Conservation (phyloP, 1,284 basidiomycete genomes). For the Cutaneotrichosporon daszewskae region DNA sequence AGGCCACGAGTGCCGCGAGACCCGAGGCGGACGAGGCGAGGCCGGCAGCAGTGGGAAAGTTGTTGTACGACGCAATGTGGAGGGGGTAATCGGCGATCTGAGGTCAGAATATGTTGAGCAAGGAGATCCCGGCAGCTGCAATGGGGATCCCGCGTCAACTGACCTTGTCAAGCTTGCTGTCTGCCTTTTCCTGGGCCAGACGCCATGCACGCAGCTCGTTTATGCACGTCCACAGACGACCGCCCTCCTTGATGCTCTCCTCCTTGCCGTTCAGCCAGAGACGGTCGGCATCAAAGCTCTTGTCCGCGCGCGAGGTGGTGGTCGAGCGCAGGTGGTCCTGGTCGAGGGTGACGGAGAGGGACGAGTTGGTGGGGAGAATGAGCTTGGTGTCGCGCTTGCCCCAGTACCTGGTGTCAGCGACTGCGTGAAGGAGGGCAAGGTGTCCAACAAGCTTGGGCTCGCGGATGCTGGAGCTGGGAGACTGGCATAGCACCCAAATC, state of each 20-base stretch:
- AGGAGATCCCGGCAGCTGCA: background rate
- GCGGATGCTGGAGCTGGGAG: no score
- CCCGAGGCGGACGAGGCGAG: conserved; percentile 96
- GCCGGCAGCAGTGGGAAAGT: conserved; percentile 98
- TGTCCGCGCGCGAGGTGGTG: conserved; percentile 82
- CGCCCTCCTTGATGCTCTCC: conserved; percentile 76
- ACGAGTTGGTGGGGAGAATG: conserved; percentile 96
- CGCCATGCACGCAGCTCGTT: conserved; percentile 77
- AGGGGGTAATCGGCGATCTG: conserved; percentile 69
- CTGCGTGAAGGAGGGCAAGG: no score
- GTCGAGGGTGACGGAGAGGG: conserved; percentile 91
- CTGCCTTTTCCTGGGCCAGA: conserved; percentile 64
- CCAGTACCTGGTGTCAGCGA: conserved; percentile 70
- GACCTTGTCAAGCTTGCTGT: conserved; percentile 63
- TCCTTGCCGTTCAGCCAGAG: conserved; percentile 94
- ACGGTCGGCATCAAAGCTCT: conserved; percentile 64
- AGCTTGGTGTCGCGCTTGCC: conserved; percentile 94
- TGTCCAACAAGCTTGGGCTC: no score
- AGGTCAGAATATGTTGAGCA: background rate
- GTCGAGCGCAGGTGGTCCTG: conserved; percentile 94
- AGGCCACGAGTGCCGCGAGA: conserved; percentile 88
- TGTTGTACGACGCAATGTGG: conserved; percentile 92
- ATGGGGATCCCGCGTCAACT: conserved; percentile 18
- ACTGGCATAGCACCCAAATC: no score
- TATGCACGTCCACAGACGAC: conserved; percentile 80